phyloP scores from a whole-genome alignment of 805 yeast genomes.

The Wickerhamiella kazuoi region DNA sequence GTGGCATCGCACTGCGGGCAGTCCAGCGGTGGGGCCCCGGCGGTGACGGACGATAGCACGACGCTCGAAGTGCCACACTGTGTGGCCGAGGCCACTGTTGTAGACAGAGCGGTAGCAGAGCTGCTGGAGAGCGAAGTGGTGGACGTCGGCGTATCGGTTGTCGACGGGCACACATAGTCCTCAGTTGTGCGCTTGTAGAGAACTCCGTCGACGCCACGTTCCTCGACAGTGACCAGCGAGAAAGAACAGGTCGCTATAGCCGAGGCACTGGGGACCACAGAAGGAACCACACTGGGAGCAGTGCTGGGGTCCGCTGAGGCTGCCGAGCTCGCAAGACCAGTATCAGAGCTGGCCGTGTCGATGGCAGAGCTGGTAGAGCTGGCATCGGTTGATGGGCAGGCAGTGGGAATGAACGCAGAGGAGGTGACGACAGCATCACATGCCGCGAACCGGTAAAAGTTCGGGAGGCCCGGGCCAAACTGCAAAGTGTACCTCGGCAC shows the following conservation, averaged over 20 bases:
- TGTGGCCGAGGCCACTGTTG: too few species aligned
- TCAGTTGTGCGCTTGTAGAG: too few species aligned
- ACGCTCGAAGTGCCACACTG: background rate
- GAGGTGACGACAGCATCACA: background rate
- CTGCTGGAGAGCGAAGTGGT: too few species aligned
- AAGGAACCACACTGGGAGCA: background rate
- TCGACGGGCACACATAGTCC: too few species aligned
- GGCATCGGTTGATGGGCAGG: background rate
- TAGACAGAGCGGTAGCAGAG: too few species aligned
- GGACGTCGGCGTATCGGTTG: too few species aligned
- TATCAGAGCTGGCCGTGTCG: background rate
- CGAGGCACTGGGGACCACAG: too few species aligned
- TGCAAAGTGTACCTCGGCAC: background rate
- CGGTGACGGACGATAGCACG: background rate
- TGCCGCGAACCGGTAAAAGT: background rate
- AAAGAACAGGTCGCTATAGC: too few species aligned
- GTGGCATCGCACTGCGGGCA: background rate
- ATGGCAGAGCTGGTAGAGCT: background rate
- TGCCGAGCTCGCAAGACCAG: too few species aligned
- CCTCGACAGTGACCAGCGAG: too few species aligned
- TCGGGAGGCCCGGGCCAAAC: background rate
- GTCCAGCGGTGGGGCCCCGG: background rate
- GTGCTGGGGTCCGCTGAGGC: too few species aligned
- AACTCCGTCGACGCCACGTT: too few species aligned
- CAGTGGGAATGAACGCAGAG: background rate